A percentile compares a stretch with the other conserved stretches of the same genome.
These are phyloP conservation scores for Boletus rubropictus DNA, from an alignment of 768 basidiomycete species.

Conservation along the genomic window DNA sequence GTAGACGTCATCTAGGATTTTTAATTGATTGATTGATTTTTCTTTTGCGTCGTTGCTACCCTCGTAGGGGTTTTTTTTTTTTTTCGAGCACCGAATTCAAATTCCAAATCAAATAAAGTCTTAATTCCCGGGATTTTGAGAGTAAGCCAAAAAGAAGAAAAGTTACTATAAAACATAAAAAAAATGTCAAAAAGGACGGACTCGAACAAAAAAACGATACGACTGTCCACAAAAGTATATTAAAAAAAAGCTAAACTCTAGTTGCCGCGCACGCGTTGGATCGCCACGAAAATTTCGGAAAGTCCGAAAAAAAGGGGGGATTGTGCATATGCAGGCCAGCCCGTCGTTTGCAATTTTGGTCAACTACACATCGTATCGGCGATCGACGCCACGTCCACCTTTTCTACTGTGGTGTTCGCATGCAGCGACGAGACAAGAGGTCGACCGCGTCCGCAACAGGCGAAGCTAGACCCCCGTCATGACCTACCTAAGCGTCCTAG, in stretches of 20 bases:
- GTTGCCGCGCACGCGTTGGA: neutral
- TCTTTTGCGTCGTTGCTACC: no score
- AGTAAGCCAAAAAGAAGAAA: neutral
- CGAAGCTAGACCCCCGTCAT: slow-evolving; percentile 6
- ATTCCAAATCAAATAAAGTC: no score
- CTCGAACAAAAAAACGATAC: neutral
- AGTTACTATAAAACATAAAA: neutral
- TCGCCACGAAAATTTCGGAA: neutral
- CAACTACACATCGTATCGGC: slow-evolving; percentile 5
- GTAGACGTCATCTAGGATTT: neutral
- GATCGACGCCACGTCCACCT: slow-evolving; percentile 5
- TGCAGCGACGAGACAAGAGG: neutral
- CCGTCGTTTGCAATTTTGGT: slow-evolving; percentile 11
- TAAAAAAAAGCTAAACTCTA: slow-evolving; percentile 8
- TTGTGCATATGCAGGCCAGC: slow-evolving; percentile 17
- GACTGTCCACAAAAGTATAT: neutral
- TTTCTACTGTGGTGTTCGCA: neutral
- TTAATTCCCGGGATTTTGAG: neutral
- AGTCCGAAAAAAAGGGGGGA: neutral
- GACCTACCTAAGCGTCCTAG: slow-evolving; percentile 19
- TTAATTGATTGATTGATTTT: no score
- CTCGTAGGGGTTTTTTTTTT: no score
- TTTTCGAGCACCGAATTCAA: no score
- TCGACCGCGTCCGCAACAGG: slow-evolving; percentile 2
- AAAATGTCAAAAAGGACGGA: neutral